phyloP scores from a whole-genome alignment of 2,329 filamentous ascomycete species.

The Leptodontidium sp. region DNA sequence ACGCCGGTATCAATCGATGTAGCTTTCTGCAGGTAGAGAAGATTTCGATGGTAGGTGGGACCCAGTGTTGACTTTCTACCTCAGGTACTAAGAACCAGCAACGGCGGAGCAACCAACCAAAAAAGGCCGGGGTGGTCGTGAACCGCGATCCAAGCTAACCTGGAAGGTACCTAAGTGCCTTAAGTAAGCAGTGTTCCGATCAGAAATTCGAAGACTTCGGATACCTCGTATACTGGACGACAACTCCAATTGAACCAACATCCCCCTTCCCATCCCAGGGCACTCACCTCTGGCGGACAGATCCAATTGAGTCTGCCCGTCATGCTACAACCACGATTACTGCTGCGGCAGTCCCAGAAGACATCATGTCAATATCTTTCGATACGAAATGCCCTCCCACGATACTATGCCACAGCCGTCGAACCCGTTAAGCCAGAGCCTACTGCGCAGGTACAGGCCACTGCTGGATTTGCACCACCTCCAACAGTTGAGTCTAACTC shows the following conservation, averaged over 20 bases:
- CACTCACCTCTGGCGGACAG: slow-evolving; percentile 25
- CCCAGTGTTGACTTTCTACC: not conserved
- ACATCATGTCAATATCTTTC: slow-evolving; percentile 56
- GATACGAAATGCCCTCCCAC: slow-evolving; percentile 53
- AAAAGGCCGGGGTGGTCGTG: slow-evolving; percentile 23
- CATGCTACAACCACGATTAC: slow-evolving; percentile 75
- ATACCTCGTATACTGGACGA: slow-evolving; percentile 13
- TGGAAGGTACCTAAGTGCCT: too few relatives aligned
- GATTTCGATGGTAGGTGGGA: not conserved
- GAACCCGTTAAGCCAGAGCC: slow-evolving; percentile 49
- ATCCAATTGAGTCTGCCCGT: slow-evolving; percentile 35
- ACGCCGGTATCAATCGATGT: not conserved
- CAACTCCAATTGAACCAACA: not conserved
- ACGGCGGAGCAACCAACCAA: not conserved
- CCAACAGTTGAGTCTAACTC: slow-evolving; percentile 52
- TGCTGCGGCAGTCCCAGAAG: slow-evolving; percentile 53
- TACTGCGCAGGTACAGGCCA: slow-evolving; percentile 49
- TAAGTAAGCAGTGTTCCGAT: not conserved
- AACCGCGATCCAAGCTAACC: slow-evolving; percentile 19
- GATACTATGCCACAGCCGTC: slow-evolving; percentile 60
- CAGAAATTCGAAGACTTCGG: slow-evolving; percentile 14
- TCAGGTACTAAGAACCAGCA: not conserved
- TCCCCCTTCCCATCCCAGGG: not conserved
- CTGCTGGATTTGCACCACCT: slow-evolving; percentile 54
- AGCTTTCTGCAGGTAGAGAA: not conserved